phyloP scores from a whole-genome alignment of 441 rosid species.

The Biscutella laevigata region DNA sequence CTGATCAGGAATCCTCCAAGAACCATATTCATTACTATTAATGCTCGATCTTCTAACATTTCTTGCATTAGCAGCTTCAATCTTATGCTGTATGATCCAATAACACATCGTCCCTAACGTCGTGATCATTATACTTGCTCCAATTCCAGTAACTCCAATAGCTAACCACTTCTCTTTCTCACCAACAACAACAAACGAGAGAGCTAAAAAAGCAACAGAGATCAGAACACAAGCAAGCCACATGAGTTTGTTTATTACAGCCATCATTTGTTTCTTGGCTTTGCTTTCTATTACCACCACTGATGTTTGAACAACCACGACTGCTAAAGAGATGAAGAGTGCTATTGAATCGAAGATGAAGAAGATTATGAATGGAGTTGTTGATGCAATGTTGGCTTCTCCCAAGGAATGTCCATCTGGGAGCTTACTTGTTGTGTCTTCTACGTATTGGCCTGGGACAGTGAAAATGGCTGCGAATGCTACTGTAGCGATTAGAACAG shows the following conservation, averaged over 20 bases:
- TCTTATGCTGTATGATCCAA: conserved; percentile 74
- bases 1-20: conserved; percentile 42
- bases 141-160: conserved; percentile 58
- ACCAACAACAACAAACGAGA: conserved; percentile 74
- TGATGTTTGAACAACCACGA: conserved; percentile 88
- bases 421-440: conserved; percentile 32
- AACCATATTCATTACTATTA: conserved; percentile 53
- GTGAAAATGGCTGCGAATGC: conserved; percentile 93
- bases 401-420: conserved; percentile 54
- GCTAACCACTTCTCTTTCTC: conserved; percentile 58
- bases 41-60: conserved; percentile 50
- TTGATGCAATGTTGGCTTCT: conserved; percentile 56
- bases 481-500: conserved; percentile 81
- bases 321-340: conserved; percentile 85
- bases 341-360: conserved; percentile 75
- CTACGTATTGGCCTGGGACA: conserved; percentile 74
- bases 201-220: conserved; percentile 68
- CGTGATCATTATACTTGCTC: conserved; percentile 67
- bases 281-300: conserved; percentile 81
- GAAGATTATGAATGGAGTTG: conserved; percentile 59
- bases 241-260: conserved; percentile 79
- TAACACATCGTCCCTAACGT: conserved; percentile 81
- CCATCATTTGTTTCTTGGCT: conserved; percentile 92
- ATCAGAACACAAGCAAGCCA: conserved; percentile 82
- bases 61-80: conserved; percentile 64